Conservation (phyloP, 768 basidiomycete species). For the Gymnopilus dilepis region DNA sequence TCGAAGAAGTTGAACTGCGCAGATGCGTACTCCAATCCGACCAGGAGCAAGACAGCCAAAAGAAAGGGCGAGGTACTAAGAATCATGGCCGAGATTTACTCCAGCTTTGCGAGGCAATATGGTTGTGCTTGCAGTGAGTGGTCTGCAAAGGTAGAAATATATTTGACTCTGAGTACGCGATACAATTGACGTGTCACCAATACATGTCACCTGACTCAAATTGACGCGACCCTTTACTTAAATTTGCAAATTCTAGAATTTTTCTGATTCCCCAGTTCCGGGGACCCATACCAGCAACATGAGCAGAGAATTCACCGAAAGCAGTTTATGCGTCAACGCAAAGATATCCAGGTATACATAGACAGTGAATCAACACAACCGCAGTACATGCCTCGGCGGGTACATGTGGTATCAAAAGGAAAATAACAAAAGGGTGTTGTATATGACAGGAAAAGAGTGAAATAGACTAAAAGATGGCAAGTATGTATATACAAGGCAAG, state of each 20-base stretch:
- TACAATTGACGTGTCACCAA: too few species aligned
- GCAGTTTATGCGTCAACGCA: too few species aligned
- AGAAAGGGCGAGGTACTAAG: slow-evolving; percentile 11
- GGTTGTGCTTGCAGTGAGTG: too few species aligned
- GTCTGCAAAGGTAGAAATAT: too few species aligned
- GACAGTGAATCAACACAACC: neutral
- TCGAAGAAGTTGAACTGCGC: slow-evolving; percentile 86
- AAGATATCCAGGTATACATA: slow-evolving; percentile 5
- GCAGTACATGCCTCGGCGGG: neutral
- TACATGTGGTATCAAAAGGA: slow-evolving; percentile 12
- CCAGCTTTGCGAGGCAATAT: too few species aligned
- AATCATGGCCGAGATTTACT: neutral
- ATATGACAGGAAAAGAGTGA: slow-evolving; percentile 12
- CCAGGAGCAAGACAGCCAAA: slow-evolving; percentile 30
- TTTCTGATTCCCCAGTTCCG: too few species aligned
- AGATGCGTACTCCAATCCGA: slow-evolving; percentile 43
- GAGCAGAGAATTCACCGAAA: too few species aligned
- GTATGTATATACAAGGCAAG: slow-evolving; percentile 28
- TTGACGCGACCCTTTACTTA: too few species aligned
- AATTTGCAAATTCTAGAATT: too few species aligned
- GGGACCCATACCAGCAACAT: too few species aligned
- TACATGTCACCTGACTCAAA: too few species aligned
- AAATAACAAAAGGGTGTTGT: slow-evolving; percentile 1
- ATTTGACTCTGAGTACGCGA: too few species aligned
- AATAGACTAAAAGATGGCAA: slow-evolving; percentile 15